Conservation (phyloP, 768 basidiomycete genomes). For the Pholiota molesta region DNA sequence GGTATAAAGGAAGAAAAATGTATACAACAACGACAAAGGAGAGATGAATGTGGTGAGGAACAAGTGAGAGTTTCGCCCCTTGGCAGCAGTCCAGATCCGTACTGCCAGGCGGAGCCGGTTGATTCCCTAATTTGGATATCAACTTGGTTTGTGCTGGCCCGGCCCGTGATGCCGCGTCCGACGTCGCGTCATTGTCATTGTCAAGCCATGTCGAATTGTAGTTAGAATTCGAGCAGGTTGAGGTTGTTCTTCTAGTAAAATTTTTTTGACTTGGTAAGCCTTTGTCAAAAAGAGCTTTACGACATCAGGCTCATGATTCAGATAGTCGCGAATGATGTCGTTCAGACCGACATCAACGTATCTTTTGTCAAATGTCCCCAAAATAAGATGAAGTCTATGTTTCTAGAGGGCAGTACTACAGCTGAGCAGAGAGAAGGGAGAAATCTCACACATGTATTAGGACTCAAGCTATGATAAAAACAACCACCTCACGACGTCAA, state of each 20-base stretch:
- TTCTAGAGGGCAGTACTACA: neutral
- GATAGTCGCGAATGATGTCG: no score
- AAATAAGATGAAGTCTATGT: slow-evolving; percentile 2
- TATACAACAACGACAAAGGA: slow-evolving; percentile 9
- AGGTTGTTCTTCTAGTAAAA: no score
- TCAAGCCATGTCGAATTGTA: no score
- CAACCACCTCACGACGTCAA: slow-evolving; percentile 14
- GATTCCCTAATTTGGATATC: slow-evolving; percentile 26
- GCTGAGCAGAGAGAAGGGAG: neutral
- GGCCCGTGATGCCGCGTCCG: slow-evolving; percentile 10
- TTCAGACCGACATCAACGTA: neutral
- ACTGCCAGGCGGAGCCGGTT: slow-evolving; percentile 19
- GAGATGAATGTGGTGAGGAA: slow-evolving; percentile 13
- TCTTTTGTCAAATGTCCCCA: slow-evolving; percentile 3
- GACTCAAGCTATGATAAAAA: neutral
- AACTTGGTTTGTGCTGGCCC: slow-evolving; percentile 22
- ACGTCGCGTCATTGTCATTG: neutral
- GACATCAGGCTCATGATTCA: no score
- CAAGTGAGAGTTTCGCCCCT: slow-evolving; percentile 4
- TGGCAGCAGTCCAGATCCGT: slow-evolving; percentile 14
- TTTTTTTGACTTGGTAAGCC: no score
- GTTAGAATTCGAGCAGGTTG: no score
- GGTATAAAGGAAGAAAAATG: slow-evolving; percentile 12
- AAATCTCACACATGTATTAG: neutral
- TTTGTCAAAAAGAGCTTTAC: no score